phyloP scores from a whole-genome alignment of 2,329 filamentous ascomycete genomes.

The Botryotinia calthae region DNA sequence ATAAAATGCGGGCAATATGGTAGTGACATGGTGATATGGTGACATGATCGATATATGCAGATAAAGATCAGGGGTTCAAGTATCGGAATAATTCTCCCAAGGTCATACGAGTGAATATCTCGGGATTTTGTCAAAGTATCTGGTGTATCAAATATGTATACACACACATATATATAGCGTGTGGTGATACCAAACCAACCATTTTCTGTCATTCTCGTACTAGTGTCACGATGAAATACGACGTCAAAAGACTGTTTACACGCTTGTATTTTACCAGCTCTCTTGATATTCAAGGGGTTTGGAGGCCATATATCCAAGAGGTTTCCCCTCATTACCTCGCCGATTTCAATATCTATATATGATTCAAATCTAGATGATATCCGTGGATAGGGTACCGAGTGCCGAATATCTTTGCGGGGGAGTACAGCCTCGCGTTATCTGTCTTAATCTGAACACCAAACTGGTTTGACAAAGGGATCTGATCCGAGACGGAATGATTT shows the following conservation, averaged over 20 bases:
- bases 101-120: background rate
- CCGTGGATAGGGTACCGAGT: too few relatives aligned
- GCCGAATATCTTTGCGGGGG: background rate
- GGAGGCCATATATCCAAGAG: background rate
- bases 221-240: slow-evolving; percentile 4
- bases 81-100: background rate
- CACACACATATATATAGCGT: too few relatives aligned
- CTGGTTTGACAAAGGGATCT: background rate
- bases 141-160: background rate
- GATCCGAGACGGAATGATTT: background rate
- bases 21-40: background rate
- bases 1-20: background rate
- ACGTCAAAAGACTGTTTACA: background rate
- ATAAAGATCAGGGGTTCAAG: background rate
- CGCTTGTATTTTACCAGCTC: background rate
- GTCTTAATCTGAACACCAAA: background rate
- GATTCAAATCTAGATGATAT: background rate
- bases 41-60: slow-evolving; percentile 13
- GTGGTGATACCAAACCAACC: background rate
- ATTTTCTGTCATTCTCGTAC: background rate
- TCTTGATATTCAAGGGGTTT: background rate
- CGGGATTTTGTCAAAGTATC: background rate
- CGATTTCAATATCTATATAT: background rate
- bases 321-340: background rate
- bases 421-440: background rate